A percentile compares a stretch with the other conserved stretches of the same genome.
Conservation (phyloP, 1,284 basidiomycete species). For the Anthracocystis panici-leucophaei region DNA sequence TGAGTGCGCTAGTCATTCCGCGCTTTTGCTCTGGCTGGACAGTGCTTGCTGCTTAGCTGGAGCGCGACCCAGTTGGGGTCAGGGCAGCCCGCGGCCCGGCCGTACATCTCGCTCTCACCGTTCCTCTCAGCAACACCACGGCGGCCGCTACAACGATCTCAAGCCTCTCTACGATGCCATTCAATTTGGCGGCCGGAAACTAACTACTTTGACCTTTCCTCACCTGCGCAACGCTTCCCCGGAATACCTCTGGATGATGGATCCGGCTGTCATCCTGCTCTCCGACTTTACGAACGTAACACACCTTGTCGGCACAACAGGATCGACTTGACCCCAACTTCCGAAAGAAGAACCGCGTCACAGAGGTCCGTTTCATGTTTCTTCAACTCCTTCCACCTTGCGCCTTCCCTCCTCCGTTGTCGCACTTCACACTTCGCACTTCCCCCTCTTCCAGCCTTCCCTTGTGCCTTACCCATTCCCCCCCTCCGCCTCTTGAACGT, state of each 20-base stretch:
- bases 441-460: constrained; percentile 1
- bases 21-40: background rate
- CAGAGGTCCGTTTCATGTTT: constrained; percentile 59
- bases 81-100: background rate
- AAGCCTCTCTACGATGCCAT: constrained; percentile 20
- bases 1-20: background rate
- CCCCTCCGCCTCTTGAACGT: constrained; percentile 5
- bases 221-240: constrained; percentile 1
- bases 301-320: constrained; percentile 21
- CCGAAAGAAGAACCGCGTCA: constrained; percentile 67
- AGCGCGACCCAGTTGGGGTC: background rate
- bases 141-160: constrained; percentile 7
- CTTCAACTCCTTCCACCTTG: too few relatives aligned
- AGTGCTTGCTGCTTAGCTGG: background rate
- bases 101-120: background rate
- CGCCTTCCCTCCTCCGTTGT: background rate
- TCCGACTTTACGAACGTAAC: constrained; percentile 17
- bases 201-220: constrained; percentile 31
- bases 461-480: background rate
- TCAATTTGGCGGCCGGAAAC: constrained; percentile 38
- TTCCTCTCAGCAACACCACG: constrained; percentile 13
- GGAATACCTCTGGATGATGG: constrained; percentile 5
- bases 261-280: constrained; percentile 2
- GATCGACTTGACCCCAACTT: constrained; percentile 62
- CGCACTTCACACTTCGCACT: background rate